Conservation (phyloP, 345 rosid species). For the Streptanthus diversifolius region DNA sequence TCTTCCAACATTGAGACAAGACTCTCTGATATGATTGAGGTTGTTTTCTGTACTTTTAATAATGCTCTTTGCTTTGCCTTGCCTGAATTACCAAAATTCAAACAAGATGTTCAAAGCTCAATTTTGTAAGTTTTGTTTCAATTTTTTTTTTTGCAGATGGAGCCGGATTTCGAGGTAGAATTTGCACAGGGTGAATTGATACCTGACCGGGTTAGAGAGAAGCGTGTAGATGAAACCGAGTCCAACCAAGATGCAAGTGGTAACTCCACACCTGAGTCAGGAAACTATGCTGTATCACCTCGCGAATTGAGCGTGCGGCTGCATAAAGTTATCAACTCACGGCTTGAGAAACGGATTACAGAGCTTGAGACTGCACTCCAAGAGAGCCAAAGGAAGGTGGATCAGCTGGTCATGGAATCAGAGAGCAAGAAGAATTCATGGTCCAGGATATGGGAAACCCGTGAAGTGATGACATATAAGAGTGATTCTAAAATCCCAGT, state of each 20-base stretch:
- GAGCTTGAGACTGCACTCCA: constrained; percentile 76
- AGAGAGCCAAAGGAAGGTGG: constrained; percentile 66
- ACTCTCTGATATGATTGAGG: constrained; percentile 54
- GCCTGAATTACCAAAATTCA: not conserved
- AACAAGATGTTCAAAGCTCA: not conserved
- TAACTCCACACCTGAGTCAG: constrained; percentile 46
- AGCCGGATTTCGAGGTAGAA: constrained; percentile 50
- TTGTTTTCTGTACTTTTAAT: constrained; percentile 18
- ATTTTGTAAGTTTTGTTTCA: not conserved
- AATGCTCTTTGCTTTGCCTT: not conserved
- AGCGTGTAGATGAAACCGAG: constrained; percentile 34
- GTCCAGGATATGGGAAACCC: constrained; percentile 35
- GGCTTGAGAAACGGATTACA: constrained; percentile 60
- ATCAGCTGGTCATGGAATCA: constrained; percentile 45
- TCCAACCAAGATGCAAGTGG: constrained; percentile 56
- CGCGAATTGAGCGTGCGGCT: constrained; percentile 65
- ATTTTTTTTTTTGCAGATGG: constrained; percentile 45
- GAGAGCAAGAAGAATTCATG: constrained; percentile 35
- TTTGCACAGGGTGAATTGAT: constrained; percentile 66
- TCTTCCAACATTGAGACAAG: constrained; percentile 41
- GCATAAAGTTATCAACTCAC: constrained; percentile 66
- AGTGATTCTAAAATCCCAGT: constrained; percentile 26
- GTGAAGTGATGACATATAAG: constrained; percentile 30
- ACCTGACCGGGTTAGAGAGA: constrained; percentile 27
- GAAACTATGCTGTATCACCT: constrained; percentile 74